Evolutionary conservation across 768 basidiomycete species (phyloP).

Genomic region (Xanthoconium purpureum): DNA sequence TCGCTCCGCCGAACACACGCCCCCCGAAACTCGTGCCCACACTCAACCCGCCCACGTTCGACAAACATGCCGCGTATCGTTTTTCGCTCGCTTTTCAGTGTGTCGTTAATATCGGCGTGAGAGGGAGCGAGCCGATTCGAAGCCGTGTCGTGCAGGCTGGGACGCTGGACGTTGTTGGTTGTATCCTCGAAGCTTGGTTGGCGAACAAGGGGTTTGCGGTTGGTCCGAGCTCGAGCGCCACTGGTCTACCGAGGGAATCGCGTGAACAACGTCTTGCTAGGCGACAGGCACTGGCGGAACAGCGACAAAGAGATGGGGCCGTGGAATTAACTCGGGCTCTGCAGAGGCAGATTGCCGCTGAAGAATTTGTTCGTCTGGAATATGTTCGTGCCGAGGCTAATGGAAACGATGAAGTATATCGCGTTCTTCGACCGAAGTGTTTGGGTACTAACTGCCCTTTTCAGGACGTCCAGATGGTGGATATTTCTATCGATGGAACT

Average conservation of each 20-base stretch:
- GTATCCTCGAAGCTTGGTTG: conserved; percentile 91
- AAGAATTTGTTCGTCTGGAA: conserved; percentile 23
- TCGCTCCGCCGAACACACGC: conserved; percentile 60
- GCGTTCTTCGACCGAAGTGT: not conserved
- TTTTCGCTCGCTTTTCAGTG: conserved; percentile 96
- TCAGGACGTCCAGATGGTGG: conserved; percentile 36
- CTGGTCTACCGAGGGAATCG: conserved; percentile 69
- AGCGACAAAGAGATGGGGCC: conserved; percentile 54
- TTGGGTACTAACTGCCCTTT: conserved; percentile 9
- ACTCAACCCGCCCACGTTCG: conserved; percentile 66
- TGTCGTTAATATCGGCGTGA: conserved; percentile 94
- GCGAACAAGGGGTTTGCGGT: conserved; percentile 85
- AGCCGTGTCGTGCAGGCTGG: conserved; percentile 93
- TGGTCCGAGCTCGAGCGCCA: conserved; percentile 74
- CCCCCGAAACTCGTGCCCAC: conserved; percentile 55
- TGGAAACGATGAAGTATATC: conserved; percentile 26
- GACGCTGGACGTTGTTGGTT: conserved; percentile 89
- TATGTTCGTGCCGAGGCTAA: conserved; percentile 6
- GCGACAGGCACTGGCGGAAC: conserved; percentile 52
- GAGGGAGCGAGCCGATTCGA: conserved; percentile 90
- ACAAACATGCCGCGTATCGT: conserved; percentile 82
- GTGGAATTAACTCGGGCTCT: conserved; percentile 56
- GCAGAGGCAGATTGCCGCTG: conserved; percentile 46
- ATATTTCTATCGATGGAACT: conserved; percentile 16
- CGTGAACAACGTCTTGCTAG: conserved; percentile 69